Conservation (phyloP, 2,329 filamentous ascomycete species). For the Phyllosticta capitalensis region DNA sequence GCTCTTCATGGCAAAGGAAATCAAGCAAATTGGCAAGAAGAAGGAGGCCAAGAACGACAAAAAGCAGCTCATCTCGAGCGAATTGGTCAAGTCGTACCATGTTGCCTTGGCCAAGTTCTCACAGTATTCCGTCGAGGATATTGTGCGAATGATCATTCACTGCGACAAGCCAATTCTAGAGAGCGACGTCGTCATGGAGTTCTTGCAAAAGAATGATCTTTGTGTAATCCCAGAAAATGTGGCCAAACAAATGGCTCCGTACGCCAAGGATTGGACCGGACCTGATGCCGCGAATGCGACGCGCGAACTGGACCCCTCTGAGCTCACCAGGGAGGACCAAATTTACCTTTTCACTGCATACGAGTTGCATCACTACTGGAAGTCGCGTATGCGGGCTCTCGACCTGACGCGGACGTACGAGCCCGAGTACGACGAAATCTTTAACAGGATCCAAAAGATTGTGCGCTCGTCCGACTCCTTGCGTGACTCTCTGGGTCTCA, state of each 20-base stretch:
- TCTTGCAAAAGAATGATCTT: slow-evolving; percentile 83
- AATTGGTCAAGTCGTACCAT: slow-evolving; percentile 48
- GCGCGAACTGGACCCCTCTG: slow-evolving; percentile 75
- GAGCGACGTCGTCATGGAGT: slow-evolving; percentile 91
- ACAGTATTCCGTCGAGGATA: slow-evolving; percentile 69
- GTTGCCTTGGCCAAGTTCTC: slow-evolving; percentile 93
- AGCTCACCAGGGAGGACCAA: slow-evolving; percentile 91
- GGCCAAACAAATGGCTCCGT: slow-evolving; percentile 84
- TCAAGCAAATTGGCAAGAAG: slow-evolving; percentile 70
- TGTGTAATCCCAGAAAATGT: slow-evolving; percentile 89
- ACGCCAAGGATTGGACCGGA: slow-evolving; percentile 93
- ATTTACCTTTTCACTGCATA: slow-evolving; percentile 89
- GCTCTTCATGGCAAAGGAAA: slow-evolving; percentile 94
- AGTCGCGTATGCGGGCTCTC: slow-evolving; percentile 88
- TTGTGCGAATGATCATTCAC: slow-evolving; percentile 90
- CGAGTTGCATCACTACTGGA: slow-evolving; percentile 97
- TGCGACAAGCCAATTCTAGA: slow-evolving; percentile 85
- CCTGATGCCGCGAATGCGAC: slow-evolving; percentile 67
- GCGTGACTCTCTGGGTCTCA: slow-evolving; percentile 81
- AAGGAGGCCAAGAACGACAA: slow-evolving; percentile 79
- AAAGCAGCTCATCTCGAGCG: slow-evolving; percentile 90
- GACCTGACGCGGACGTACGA: slow-evolving; percentile 77
- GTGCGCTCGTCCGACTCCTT: slow-evolving; percentile 80
- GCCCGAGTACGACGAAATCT: slow-evolving; percentile 83
- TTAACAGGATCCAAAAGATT: slow-evolving; percentile 74